Base-by-base conservation (phyloP, 1,284 basidiomycete genomes). In the Schizophyllum amplum region DNA sequence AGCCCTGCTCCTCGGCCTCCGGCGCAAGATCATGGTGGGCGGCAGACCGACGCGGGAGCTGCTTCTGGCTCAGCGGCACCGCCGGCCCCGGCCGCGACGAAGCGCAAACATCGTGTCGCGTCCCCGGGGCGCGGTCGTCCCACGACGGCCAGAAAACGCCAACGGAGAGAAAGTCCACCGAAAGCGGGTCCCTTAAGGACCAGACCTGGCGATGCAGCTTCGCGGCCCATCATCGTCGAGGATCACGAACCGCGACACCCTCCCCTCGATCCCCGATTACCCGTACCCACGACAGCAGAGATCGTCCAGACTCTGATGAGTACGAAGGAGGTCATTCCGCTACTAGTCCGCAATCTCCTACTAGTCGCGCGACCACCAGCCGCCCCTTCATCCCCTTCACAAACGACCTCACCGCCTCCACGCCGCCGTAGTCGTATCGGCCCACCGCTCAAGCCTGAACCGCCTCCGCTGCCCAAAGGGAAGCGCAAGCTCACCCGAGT, bases 221-320 rank as follows among this genome's bases (percentile, higher is more conserved):
- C 75, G 7, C 82, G 88, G 67, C 87, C 87, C 0, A 90, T 90
- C 51, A 74, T 88, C 4, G 70, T 90, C 24, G 83, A 87, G 24
- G 86, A 86, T 53, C 76, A n/a, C n/a, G n/a, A n/a, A n/a, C n/a
- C n/a, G n/a, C n/a, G n/a, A n/a, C n/a, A 42, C 7, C 33, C 3
- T 17, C 33, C 11, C 17, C 33, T 42, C 33, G 33, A 42, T 42
- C 33, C 66, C 13, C 60, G 62, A n/a, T 63, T 84, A 4, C 76
- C 79, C 25, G 61, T 71, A 2, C 80, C 82, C 0, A 72, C 77
- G 17, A 77, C 72, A 24, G 75, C 81, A 51, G 84, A 87, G 54
- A 77, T 88, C 23, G 71, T 87, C 5, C 71, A 72, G 0, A 76
- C 82, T 26, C 71, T 89, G 17, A 71, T 84, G 46, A 77, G 75